A percentile compares a stretch with the other conserved stretches of the same genome.
These are phyloP conservation scores for Penicillium paradoxum DNA, from an alignment of 495 filamentous ascomycete species.

Conservation along the genomic window DNA sequence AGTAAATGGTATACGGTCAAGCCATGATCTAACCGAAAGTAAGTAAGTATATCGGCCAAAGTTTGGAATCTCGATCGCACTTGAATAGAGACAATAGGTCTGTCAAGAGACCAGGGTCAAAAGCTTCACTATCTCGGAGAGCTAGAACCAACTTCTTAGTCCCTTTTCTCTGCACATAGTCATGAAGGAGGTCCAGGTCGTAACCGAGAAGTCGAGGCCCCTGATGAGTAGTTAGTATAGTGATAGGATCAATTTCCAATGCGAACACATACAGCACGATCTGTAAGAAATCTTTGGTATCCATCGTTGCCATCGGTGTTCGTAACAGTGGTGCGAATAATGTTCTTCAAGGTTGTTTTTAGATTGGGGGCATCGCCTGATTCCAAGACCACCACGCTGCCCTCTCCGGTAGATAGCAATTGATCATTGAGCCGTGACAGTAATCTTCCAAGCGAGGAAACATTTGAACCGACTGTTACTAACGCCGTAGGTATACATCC, in stretches of 20 bases:
- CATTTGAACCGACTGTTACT: constrained; percentile 81
- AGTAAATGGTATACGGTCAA: constrained; percentile 83
- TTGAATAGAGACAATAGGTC: constrained; percentile 75
- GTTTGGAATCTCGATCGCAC: constrained; percentile 38
- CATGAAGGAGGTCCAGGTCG: constrained; percentile 76
- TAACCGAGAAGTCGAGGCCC: constrained; percentile 78
- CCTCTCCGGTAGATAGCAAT: constrained; percentile 41
- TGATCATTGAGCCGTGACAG: constrained; percentile 59
- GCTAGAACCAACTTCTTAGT: constrained; percentile 65
- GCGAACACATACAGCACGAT: constrained; percentile 46
- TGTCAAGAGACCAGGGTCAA: constrained; percentile 70
- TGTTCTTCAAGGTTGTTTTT: constrained; percentile 74
- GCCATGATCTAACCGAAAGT: constrained; percentile 63
- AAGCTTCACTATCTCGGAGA: constrained; percentile 89
- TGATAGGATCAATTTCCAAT: neutral
- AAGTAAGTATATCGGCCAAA: constrained; percentile 4
- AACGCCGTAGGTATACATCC: constrained; percentile 70
- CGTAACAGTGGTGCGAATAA: constrained; percentile 68
- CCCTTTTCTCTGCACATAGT: constrained; percentile 52
- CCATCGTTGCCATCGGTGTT: constrained; percentile 47
- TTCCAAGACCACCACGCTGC: constrained; percentile 62
- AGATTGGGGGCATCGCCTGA: constrained; percentile 77
- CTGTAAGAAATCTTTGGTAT: constrained; percentile 41
- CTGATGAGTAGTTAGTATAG: constrained; percentile 32
- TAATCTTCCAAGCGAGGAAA: constrained; percentile 68